Evolutionary conservation across 805 yeast species (phyloP), one percentile per base, ranked within the genome.

Genomic region (Candida alai): DNA sequence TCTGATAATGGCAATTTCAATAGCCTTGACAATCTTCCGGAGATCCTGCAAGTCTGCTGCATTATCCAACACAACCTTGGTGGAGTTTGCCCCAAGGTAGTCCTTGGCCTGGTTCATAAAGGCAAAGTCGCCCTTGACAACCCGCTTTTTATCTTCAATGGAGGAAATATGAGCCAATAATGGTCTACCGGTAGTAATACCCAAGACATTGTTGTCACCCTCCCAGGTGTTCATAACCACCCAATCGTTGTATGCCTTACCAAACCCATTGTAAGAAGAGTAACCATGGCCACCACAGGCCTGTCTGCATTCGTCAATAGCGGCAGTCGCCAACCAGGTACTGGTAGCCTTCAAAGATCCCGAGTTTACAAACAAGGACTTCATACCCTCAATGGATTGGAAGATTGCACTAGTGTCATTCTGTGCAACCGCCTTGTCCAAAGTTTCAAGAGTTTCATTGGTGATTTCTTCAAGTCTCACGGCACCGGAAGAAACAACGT

Each of bases 141-240:
- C 48, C 49, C 68, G 65, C 34, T 73, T 75, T 36, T 62, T 55
- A 34, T 64, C 61, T 25, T 62, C 44, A 11, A 58, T 48, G 5
- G 52, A 47, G 31, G 62, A 50, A 17, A 70, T 67, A 39, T 67
- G 62, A 56, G 74, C 81, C 43, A 80, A 65, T 24, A 67, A 49
- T 28, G 69, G 58, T 41, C 64, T 56, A 49, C 73, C 71, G 35
- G 59, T 63, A 34, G 61, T 53, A 51, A 64, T 49, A 28, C 62
- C 67, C 47, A 67, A 57, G 27, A 67, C 71, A 44, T 58, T 67
- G 55, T 67, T 67, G 47, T 67, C 73, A 51, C 73, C 73, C 51
- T 67, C 73, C 73, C 73, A 67, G 19, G 73, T 67, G 52, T 70
- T 63, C 52, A 65, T 70, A 26, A 67, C 72, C 24, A 60, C 70